These are phyloP conservation scores for Stagonosporopsis vannaccii DNA, from an alignment of 2,329 filamentous ascomycete genomes.

Conservation along the genomic window DNA sequence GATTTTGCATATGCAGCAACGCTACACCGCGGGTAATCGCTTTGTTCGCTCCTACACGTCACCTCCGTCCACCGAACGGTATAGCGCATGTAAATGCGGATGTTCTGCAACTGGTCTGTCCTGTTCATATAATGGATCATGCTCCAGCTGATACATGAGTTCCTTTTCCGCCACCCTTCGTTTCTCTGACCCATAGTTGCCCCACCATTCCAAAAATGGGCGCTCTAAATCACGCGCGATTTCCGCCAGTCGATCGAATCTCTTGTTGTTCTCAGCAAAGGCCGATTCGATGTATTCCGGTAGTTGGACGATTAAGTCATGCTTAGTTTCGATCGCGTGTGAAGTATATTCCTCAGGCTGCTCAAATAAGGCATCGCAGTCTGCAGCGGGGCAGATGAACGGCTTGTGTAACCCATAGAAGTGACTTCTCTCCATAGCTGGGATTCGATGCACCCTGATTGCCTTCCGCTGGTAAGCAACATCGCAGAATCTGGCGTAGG, in stretches of 20 bases:
- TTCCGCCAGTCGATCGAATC: slow-evolving; percentile 6
- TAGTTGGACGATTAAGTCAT: not conserved
- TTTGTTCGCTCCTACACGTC: not conserved
- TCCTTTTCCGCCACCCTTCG: slow-evolving; percentile 5
- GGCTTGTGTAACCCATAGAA: not conserved
- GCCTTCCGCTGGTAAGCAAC: not conserved
- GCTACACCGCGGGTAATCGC: not conserved
- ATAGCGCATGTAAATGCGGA: not conserved
- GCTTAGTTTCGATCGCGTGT: slow-evolving; percentile 2
- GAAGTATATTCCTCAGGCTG: slow-evolving; percentile 7
- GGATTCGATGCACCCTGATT: not conserved
- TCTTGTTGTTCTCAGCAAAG: slow-evolving; percentile 17
- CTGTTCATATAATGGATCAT: slow-evolving; percentile 7
- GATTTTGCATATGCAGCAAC: not conserved
- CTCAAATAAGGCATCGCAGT: not conserved
- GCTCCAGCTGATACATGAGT: slow-evolving; percentile 5
- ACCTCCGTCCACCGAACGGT: not conserved
- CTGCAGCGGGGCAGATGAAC: not conserved
- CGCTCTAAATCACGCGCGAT: slow-evolving; percentile 14
- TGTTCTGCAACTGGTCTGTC: not conserved
- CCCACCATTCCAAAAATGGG: slow-evolving; percentile 8
- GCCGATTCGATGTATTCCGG: not conserved
- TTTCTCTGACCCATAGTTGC: slow-evolving; percentile 1
- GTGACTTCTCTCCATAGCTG: slow-evolving; percentile 1
- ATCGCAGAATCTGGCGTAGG: not conserved